Evolutionary conservation across 495 filamentous ascomycete species (phyloP), one percentile per base, ranked within the genome.

Genomic region (Massariosphaeria phaeospora): DNA sequence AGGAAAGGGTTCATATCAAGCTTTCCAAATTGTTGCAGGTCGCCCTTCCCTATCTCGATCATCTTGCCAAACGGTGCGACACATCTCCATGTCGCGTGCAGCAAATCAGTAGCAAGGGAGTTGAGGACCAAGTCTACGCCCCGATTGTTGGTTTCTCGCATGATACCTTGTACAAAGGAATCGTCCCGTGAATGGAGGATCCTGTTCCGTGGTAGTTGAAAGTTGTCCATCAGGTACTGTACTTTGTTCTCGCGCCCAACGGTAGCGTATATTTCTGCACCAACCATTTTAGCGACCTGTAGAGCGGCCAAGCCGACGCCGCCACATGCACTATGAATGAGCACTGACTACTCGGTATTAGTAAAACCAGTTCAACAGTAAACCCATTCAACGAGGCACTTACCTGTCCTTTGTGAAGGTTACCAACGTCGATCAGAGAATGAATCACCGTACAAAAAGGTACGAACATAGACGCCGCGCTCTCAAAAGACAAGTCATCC

Each of bases 91-190:
- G 54, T 34, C 8, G 17, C 36, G 23, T 61, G 45, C 2, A 61
- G 44, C 23, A 59, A 26, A 4, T 54, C 55, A 9, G 48, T 50
- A 4, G 39, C 8, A 20, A 53, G 31, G 2, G 48, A 43, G 30
- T 52, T 59, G 3, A 63, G 35, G 5, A 47, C 46, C 7, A 60
- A 21, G 27, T 63, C 60, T 31, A 63, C 50, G 12, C 60, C 60
- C 13, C 24, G 23, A 2, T 49, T 43, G 15, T 40, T 35, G 1
- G 60, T 63, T 17, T 3, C 36, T 12, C 11, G 18, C 45, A 50
- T 2, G 7, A 58, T 12, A 11, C 27, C 11, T 3, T 18, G 6
- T 2, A 26, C 31, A 29, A 50, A 52, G 6, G 12, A 3, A 4
- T 15, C 29, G 24, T 41, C 46, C 1, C 43, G 47, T 2, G 48